Conservation (phyloP, 495 filamentous ascomycete species). For the Penicillium taxi region DNA sequence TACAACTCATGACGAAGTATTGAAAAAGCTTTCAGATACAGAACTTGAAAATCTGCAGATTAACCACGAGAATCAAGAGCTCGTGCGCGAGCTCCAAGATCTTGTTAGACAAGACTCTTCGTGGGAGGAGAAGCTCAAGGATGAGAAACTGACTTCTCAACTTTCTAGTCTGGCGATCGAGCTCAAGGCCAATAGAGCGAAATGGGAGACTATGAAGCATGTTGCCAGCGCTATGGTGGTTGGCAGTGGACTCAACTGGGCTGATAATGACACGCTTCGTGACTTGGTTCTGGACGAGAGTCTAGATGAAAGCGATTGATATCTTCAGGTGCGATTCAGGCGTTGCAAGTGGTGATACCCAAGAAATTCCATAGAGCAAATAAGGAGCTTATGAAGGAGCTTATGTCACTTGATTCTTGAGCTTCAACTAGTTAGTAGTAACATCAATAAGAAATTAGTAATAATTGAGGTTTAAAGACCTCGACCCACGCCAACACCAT, state of each 20-base stretch:
- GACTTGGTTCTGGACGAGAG: slow-evolving; percentile 70
- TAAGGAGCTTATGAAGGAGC: too few relatives aligned
- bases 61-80: slow-evolving; percentile 51
- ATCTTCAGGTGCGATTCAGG: slow-evolving; percentile 2
- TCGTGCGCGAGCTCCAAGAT: slow-evolving; percentile 51
- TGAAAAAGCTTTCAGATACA: slow-evolving; percentile 41
- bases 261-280: slow-evolving; percentile 56
- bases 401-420: too few relatives aligned
- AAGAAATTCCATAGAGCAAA: too few relatives aligned
- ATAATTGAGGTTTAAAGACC: too few relatives aligned
- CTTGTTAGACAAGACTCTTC: slow-evolving; percentile 51
- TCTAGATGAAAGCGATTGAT: slow-evolving; percentile 47
- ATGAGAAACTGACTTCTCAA: slow-evolving; percentile 43
- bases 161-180: slow-evolving; percentile 50
- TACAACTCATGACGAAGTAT: slow-evolving; percentile 38
- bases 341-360: too few relatives aligned
- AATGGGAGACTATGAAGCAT: slow-evolving; percentile 68
- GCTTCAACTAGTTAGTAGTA: too few relatives aligned
- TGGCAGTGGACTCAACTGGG: slow-evolving; percentile 82
- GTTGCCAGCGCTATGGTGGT: slow-evolving; percentile 66
- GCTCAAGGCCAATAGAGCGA: slow-evolving; percentile 47
- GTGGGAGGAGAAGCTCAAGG: slow-evolving; percentile 42
- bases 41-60: slow-evolving; percentile 49
- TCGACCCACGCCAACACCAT: slow-evolving; percentile 19
- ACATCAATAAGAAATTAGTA: too few relatives aligned